Base-by-base conservation (phyloP, 2,329 filamentous ascomycete species). In the Colletotrichum higginsianum region DNA sequence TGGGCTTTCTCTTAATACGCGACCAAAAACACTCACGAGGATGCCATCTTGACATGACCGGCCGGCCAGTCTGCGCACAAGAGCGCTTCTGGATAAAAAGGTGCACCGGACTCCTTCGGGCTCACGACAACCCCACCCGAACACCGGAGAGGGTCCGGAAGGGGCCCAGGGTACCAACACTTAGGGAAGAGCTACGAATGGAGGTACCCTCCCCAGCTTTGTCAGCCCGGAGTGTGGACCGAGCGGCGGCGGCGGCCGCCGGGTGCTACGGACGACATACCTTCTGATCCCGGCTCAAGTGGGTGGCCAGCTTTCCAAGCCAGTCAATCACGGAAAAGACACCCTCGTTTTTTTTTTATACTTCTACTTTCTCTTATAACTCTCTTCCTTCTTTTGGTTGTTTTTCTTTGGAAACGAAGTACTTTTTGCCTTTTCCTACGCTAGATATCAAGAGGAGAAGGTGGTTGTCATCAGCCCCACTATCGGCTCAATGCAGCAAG, bases 201-300 rank as follows among this genome's bases (percentile, higher is more conserved):
- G 12, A 44, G 40, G 21, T 15, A 13, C 15, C 35, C n/a, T 11
- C 11, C 21, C 50, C 62, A 26, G 26, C 23, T 18, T 56, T 40
- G n/a, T 57, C 62, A 46, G 64, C 47, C 56, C 64, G 64, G 57
- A 62, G 61, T 38, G 66, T 68, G 49, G 55, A 42, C n/a, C 49
- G 42, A 49, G 40, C 35, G 66, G 16, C 40, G 60, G 61, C 40
- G 62, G 62, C 44, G 26, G 67, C 55, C 50, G 62, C 47, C 67
- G 62, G 65, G 46, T 67, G 49, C 3, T 30, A 21, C 23, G 38
- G 53, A 57, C 35, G n/a, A 23, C 35, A 57, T 57, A n/a, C 35
- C 35, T 57, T n/a, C 53, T 57, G 35, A 13, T 13, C n/a, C 53
- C 18, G 21, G 35, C 16, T 15, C 16, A 16, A 18, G 15, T 56